Evolutionary conservation across 257 asterid species (phyloP).

Genomic region (Solanum verrucosum): DNA sequence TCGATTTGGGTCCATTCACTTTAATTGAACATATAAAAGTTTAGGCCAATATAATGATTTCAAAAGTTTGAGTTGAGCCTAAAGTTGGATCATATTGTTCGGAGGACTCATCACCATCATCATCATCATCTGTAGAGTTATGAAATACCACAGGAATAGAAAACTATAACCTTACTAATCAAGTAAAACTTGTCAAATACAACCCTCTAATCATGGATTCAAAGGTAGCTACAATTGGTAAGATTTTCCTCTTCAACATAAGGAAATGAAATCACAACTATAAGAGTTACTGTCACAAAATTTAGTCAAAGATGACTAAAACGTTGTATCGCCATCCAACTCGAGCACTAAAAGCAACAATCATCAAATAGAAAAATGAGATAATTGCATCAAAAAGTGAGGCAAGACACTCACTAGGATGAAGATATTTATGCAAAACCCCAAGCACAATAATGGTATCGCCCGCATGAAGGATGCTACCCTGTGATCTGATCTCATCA

Average conservation of each 20-base stretch:
- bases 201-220: background rate
- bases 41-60: background rate
- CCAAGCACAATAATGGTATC: constrained; percentile 53
- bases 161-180: background rate
- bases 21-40: no score
- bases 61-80: background rate
- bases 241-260: background rate
- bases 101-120: background rate
- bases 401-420: constrained; percentile 40
- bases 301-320: background rate
- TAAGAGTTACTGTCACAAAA: background rate
- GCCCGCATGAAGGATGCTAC: constrained; percentile 29
- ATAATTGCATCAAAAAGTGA: background rate
- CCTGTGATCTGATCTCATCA: constrained; percentile 21
- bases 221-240: background rate
- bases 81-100: background rate
- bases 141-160: background rate
- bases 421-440: constrained; percentile 40
- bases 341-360: background rate
- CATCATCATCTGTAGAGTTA: background rate
- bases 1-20: no score
- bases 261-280: background rate
- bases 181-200: background rate
- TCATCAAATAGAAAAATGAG: background rate
- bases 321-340: background rate